Base-by-base conservation (phyloP, 2,329 filamentous ascomycete genomes). In the Xylariaceae sp. region DNA sequence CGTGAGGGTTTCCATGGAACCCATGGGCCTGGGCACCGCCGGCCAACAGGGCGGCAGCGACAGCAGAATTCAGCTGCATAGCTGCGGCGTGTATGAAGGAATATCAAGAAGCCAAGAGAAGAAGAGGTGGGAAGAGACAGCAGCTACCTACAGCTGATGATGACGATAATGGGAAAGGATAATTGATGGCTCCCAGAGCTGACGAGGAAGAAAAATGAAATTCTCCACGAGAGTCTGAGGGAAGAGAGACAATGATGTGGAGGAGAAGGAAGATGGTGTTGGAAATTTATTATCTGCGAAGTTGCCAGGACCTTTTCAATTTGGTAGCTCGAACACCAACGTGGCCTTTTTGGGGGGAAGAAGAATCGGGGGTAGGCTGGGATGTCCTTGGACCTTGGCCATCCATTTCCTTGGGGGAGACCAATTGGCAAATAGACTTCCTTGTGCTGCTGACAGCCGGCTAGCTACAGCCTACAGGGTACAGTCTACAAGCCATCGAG, bases 61-160 rank as follows among this genome's bases (percentile, higher is more conserved):
- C 85, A 72, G 89, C 86, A 75, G 89, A 82, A 79, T 90, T 89
- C 78, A 96, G 87, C 86, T 89, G 91, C 92, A 96, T 96, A 73
- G 72, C 87, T 82, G 64, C 68, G 58, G 43, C 52, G 53, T 46
- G 37, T 51, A 61, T 50, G 48, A 39, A 44, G 41, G n/a, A 28
- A n/a, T 2, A 56, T 28, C 16, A 46, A 45, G 41, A 55, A 52
- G 17, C 48, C n/a, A 50, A 41, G 49, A 19, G 44, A 46, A n/a
- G 33, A 28, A 46, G 40, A 45, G 21, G 21, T 16, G 29, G 52
- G 44, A 47, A 33, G 24, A 60, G 48, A 47, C 39, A 46, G 41
- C 41, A 61, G 41, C 48, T 56, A 45, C 37, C 37, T 33, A 50
- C 24, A 50, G 39, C 26, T 51, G 37, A 23, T 37, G 23, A 36